Percentiles rank a stretch among this genome's conserved stretches.
These are phyloP conservation scores for Gymnopilus dilepis DNA, from an alignment of 768 basidiomycete species.

Conservation along the genomic window DNA sequence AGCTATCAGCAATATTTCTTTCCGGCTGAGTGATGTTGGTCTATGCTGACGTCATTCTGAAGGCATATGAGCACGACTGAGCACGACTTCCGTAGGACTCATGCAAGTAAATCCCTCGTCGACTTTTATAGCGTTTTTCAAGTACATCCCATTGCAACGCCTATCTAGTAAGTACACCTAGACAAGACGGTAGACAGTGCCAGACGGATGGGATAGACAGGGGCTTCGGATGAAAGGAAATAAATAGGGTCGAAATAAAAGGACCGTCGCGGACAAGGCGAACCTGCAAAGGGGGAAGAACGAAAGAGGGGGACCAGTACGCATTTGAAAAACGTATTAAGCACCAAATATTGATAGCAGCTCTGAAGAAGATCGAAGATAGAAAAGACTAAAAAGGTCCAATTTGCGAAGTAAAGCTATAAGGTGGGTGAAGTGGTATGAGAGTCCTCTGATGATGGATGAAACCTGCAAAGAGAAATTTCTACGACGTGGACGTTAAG, in stretches of 20 bases:
- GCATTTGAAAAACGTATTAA: constrained; percentile 45
- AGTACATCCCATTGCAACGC: constrained; percentile 32
- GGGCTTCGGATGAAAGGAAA: constrained; percentile 16
- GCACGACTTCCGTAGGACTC: no score
- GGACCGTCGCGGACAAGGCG: constrained; percentile 20
- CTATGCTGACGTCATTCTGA: constrained; percentile 24
- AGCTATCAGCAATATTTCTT: neutral
- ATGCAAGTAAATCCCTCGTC: neutral
- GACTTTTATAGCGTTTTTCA: constrained; percentile 25
- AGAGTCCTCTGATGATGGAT: constrained; percentile 24
- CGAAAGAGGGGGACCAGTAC: constrained; percentile 33
- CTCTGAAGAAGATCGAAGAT: constrained; percentile 40
- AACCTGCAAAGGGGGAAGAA: constrained; percentile 34
- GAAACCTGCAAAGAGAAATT: constrained; percentile 26
- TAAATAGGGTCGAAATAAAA: constrained; percentile 28
- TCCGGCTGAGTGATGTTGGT: neutral
- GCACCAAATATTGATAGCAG: constrained; percentile 45
- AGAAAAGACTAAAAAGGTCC: constrained; percentile 40
- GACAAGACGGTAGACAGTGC: constrained; percentile 26
- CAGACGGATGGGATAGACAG: neutral
- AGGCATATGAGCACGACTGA: constrained; percentile 12
- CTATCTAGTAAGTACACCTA: constrained; percentile 19
- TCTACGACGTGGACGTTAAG: constrained; percentile 43
- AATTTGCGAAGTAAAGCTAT: constrained; percentile 20
- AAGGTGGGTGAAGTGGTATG: constrained; percentile 18